Conservation (phyloP, 306 rosid species). For the Sindora glabra region DNA sequence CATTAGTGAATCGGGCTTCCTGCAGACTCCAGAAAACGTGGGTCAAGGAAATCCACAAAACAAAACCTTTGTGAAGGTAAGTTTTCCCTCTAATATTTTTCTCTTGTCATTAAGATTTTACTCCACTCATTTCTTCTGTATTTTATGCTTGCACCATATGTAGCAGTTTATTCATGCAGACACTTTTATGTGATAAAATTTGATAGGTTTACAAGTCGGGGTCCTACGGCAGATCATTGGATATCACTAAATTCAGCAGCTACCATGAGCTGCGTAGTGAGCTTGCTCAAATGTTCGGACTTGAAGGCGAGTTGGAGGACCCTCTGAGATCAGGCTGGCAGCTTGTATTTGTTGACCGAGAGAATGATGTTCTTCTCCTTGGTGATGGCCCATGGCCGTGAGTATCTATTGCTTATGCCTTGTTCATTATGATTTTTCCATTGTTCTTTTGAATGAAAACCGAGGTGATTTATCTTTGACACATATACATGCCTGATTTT, state of each 20-base stretch:
- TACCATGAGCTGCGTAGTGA: slow-evolving; percentile 83
- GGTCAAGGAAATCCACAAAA: slow-evolving; percentile 56
- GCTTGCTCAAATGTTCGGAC: slow-evolving; percentile 89
- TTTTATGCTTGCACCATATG: too few species aligned
- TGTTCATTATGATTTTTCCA: neutral
- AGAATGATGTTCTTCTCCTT: slow-evolving; percentile 93
- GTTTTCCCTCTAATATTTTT: neutral
- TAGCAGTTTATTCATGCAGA: neutral
- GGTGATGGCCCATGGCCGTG: slow-evolving; percentile 75
- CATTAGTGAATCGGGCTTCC: slow-evolving; percentile 63
- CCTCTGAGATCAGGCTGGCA: slow-evolving; percentile 99
- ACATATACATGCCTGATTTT: too few species aligned
- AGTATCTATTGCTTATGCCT: slow-evolving; percentile 10
- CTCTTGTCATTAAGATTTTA: neutral
- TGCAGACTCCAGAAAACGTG: slow-evolving; percentile 52
- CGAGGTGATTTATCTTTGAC: neutral
- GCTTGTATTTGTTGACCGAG: slow-evolving; percentile 99
- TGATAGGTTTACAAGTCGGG: slow-evolving; percentile 43
- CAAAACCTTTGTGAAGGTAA: slow-evolving; percentile 88
- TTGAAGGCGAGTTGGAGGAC: slow-evolving; percentile 94
- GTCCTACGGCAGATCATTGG: slow-evolving; percentile 43
- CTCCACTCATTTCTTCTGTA: too few species aligned
- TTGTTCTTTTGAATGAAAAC: neutral
- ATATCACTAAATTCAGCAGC: slow-evolving; percentile 80
- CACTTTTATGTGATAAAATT: slow-evolving; percentile 3